A percentile compares a stretch with the other conserved stretches of the same genome.
Evolutionary conservation across 805 yeast genomes (phyloP).

Genomic region (Metschnikowia matae): DNA sequence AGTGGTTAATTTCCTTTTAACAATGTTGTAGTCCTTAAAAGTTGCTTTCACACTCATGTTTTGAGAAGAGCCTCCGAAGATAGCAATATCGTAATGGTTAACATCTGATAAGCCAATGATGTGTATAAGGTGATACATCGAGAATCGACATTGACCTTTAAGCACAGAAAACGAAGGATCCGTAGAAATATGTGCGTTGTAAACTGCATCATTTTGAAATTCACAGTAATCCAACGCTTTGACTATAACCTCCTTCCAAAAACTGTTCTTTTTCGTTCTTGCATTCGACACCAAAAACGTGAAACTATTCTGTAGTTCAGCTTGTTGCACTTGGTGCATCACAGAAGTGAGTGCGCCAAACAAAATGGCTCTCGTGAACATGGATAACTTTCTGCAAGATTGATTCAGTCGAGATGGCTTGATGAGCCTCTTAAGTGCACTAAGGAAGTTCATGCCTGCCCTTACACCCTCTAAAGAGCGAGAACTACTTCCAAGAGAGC

Average conservation of each 20-base stretch:
- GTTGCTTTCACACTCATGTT: slow-evolving; percentile 44
- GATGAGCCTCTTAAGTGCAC: slow-evolving; percentile 14
- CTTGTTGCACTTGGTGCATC: slow-evolving; percentile 68
- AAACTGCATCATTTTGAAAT: slow-evolving; percentile 32
- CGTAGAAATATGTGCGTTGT: background rate
- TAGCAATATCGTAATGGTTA: slow-evolving; percentile 74
- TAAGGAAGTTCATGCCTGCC: slow-evolving; percentile 15
- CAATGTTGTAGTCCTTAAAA: slow-evolving; percentile 30
- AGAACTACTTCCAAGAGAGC: background rate
- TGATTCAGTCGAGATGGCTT: slow-evolving; percentile 6
- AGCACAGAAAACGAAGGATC: slow-evolving; percentile 9
- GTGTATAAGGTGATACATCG: slow-evolving; percentile 71
- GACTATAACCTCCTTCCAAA: slow-evolving; percentile 68
- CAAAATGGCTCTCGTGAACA: slow-evolving; percentile 64
- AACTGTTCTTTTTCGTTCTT: slow-evolving; percentile 14
- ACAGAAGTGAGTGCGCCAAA: slow-evolving; percentile 65
- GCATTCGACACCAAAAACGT: slow-evolving; percentile 28
- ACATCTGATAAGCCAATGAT: slow-evolving; percentile 56
- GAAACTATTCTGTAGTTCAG: slow-evolving; percentile 56
- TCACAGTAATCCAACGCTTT: slow-evolving; percentile 72
- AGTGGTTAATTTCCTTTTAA: slow-evolving; percentile 29
- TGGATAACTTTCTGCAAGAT: slow-evolving; percentile 17
- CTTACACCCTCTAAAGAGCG: slow-evolving; percentile 5
- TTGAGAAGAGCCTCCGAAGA: slow-evolving; percentile 78
- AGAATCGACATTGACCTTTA: slow-evolving; percentile 49